These are phyloP conservation scores for Phaeoacremonium minimum DNA, from an alignment of 2,329 filamentous ascomycete genomes.

Conservation along the genomic window DNA sequence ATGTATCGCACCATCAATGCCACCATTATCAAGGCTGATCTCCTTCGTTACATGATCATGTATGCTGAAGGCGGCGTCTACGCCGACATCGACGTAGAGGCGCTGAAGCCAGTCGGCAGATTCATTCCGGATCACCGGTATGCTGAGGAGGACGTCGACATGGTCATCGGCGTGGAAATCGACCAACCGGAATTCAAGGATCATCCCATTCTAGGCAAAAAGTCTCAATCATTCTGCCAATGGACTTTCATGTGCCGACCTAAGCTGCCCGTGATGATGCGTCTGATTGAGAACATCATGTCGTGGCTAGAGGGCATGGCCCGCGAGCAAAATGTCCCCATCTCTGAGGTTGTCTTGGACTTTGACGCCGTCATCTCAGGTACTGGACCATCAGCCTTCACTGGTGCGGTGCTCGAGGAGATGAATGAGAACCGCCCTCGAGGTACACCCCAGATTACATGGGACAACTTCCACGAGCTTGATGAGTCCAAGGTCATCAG, in stretches of 20 bases:
- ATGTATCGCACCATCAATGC: slow-evolving; percentile 57
- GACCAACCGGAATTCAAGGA: slow-evolving; percentile 62
- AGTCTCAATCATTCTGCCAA: slow-evolving; percentile 68
- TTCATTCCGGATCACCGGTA: slow-evolving; percentile 63
- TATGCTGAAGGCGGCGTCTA: slow-evolving; percentile 59
- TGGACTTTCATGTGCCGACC: slow-evolving; percentile 74
- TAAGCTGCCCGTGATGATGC: slow-evolving; percentile 62
- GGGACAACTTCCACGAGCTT: slow-evolving; percentile 63
- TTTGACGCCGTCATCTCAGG: slow-evolving; percentile 70
- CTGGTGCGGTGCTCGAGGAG: slow-evolving; percentile 57
- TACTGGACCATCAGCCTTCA: slow-evolving; percentile 70
- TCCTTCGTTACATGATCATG: slow-evolving; percentile 64
- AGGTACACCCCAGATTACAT: slow-evolving; percentile 40
- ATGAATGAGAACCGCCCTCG: slow-evolving; percentile 44
- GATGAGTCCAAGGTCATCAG: slow-evolving; percentile 62
- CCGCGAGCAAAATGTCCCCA: slow-evolving; percentile 50
- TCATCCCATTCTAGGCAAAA: slow-evolving; percentile 62
- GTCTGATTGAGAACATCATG: slow-evolving; percentile 65
- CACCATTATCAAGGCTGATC: slow-evolving; percentile 63
- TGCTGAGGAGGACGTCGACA: slow-evolving; percentile 59
- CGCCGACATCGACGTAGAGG: slow-evolving; percentile 38
- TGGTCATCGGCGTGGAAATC: slow-evolving; percentile 68
- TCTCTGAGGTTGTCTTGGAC: slow-evolving; percentile 60
- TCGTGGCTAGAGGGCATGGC: slow-evolving; percentile 59
- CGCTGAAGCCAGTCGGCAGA: slow-evolving; percentile 29